Percentiles rank a stretch among this genome's conserved stretches.
These are phyloP conservation scores for Botrytis aclada DNA, from an alignment of 2,329 filamentous ascomycete species.

Conservation along the genomic window DNA sequence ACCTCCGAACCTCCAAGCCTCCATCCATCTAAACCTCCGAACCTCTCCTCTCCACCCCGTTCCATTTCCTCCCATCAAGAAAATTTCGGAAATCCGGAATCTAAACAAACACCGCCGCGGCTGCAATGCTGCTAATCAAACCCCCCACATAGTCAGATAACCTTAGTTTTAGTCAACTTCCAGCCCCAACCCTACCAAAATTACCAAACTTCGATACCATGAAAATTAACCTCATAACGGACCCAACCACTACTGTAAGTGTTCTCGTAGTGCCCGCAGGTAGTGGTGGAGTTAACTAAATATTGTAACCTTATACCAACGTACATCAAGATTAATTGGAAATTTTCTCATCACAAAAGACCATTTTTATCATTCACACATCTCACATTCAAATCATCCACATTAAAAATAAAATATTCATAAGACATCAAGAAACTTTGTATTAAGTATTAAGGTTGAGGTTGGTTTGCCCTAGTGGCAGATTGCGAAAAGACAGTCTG, in stretches of 20 bases:
- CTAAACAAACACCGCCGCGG: neutral
- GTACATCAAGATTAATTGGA: neutral
- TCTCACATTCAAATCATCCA: neutral
- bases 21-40: too few species aligned
- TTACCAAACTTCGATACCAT: neutral
- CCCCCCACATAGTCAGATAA: neutral
- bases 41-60: too few species aligned
- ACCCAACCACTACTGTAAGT: neutral
- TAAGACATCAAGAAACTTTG: slow-evolving; percentile 31
- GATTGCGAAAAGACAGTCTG: slow-evolving; percentile 41
- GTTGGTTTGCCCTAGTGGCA: slow-evolving; percentile 39
- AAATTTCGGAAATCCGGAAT: neutral
- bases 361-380: neutral
- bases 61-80: neutral
- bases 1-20: too few species aligned
- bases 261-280: neutral
- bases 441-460: slow-evolving; percentile 39
- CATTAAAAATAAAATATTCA: neutral
- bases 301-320: neutral
- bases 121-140: neutral
- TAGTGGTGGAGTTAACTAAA: neutral
- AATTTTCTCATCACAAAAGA: neutral
- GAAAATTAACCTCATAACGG: neutral
- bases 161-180: neutral
- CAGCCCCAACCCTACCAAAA: neutral